phyloP scores from a whole-genome alignment of 306 rosid genomes.

The Vigna nakashimae region DNA sequence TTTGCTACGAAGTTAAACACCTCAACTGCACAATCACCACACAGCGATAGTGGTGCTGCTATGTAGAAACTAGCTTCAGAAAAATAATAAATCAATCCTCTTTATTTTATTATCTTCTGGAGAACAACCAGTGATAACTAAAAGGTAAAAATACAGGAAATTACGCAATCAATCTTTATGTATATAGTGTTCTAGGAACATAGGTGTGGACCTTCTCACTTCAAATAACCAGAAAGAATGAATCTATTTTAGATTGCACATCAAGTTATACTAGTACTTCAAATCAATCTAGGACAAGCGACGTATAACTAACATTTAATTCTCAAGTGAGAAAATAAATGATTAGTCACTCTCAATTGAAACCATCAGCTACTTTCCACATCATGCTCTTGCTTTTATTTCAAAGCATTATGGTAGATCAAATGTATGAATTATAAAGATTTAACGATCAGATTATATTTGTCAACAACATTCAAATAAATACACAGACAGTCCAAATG shows the following conservation, averaged over 20 bases:
- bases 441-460: neutral
- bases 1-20: conserved; percentile 55
- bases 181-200: conserved; percentile 5
- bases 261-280: neutral
- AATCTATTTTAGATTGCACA: conserved; percentile 28
- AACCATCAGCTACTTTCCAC: conserved; percentile 20
- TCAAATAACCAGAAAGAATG: conserved; percentile 5
- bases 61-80: conserved; percentile 75
- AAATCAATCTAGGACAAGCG: conserved; percentile 23
- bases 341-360: conserved; percentile 19
- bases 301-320: conserved; percentile 4
- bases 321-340: conserved; percentile 7
- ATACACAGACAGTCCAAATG: neutral
- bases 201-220: neutral
- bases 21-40: conserved; percentile 69
- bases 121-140: conserved; percentile 33
- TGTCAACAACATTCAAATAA: neutral
- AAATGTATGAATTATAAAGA: neutral
- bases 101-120: conserved; percentile 32
- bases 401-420: conserved; percentile 21
- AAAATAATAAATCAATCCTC: conserved; percentile 53
- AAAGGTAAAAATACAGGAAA: conserved; percentile 24
- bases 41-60: conserved; percentile 88
- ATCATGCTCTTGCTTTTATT: conserved; percentile 1
- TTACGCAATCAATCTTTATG: neutral